phyloP scores from a whole-genome alignment of 2,329 filamentous ascomycete species.

The Phymatotrichopsis omnivora region DNA sequence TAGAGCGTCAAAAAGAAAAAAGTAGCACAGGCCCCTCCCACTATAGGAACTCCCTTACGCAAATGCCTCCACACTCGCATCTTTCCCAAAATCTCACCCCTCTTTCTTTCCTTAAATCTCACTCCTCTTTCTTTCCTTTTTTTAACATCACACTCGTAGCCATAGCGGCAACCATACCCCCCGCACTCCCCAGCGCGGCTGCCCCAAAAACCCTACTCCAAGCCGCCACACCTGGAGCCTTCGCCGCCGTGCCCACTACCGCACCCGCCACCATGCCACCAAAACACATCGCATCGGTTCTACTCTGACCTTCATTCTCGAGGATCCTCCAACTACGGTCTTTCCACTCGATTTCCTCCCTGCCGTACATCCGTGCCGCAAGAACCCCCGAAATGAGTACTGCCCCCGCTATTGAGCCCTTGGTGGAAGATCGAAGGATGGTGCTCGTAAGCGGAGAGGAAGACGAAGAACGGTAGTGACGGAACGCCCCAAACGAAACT shows the following conservation, averaged over 20 bases:
- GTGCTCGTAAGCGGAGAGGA: constrained; percentile 33
- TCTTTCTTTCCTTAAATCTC: too few species aligned
- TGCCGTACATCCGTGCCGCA: constrained; percentile 44
- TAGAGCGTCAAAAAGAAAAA: too few species aligned
- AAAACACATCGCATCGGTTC: constrained; percentile 48
- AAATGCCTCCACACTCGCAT: too few species aligned
- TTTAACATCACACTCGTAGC: too few species aligned
- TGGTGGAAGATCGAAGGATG: constrained; percentile 36
- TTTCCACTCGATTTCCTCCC: constrained; percentile 52
- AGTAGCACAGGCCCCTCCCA: too few species aligned
- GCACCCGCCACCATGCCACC: constrained; percentile 38
- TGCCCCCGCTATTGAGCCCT: too few species aligned
- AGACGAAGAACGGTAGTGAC: constrained; percentile 5
- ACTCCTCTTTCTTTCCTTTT: too few species aligned
- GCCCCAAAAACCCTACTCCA: constrained; percentile 40
- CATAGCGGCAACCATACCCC: constrained; percentile 43
- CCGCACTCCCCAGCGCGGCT: constrained; percentile 42
- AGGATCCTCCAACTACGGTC: constrained; percentile 53
- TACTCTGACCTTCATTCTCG: constrained; percentile 48
- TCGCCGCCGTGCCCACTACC: constrained; percentile 33
- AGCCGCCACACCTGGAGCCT: constrained; percentile 33
- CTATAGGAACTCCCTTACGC: too few species aligned
- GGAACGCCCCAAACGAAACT: constrained; percentile 32
- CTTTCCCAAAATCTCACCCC: too few species aligned
- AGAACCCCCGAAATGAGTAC: constrained; percentile 41